A percentile compares a stretch with the other conserved stretches of the same genome.
Evolutionary conservation across 805 yeast genomes (phyloP).

Genomic region (Candida piceae): DNA sequence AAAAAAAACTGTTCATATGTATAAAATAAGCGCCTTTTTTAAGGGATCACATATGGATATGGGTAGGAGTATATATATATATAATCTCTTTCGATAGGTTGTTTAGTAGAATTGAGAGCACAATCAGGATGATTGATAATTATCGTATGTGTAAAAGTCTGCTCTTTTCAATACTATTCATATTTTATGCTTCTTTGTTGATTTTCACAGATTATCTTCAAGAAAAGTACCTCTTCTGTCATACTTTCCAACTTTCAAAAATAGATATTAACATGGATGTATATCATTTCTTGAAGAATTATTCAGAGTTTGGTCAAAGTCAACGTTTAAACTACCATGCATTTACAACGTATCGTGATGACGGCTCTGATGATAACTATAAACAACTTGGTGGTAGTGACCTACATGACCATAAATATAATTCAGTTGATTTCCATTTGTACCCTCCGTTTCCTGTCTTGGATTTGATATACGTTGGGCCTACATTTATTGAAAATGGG

Average conservation of each 20-base stretch:
- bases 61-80: too few relatives aligned
- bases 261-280: slow-evolving; percentile 20
- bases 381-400: too few relatives aligned
- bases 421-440: slow-evolving; percentile 14
- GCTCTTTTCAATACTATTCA: slow-evolving; percentile 16
- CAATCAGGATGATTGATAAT: slow-evolving; percentile 13
- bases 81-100: too few relatives aligned
- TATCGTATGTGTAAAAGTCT: slow-evolving; percentile 17
- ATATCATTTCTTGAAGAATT: slow-evolving; percentile 17
- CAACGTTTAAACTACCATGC: too few relatives aligned
- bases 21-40: too few relatives aligned
- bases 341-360: too few relatives aligned
- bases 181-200: slow-evolving; percentile 19
- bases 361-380: too few relatives aligned
- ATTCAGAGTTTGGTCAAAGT: slow-evolving; percentile 4
- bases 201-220: slow-evolving; percentile 26
- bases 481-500: slow-evolving; percentile 28
- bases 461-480: slow-evolving; percentile 23
- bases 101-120: too few relatives aligned
- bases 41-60: too few relatives aligned
- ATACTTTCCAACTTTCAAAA: slow-evolving; percentile 18
- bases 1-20: too few relatives aligned
- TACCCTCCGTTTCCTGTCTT: slow-evolving; percentile 24
- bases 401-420: too few relatives aligned
- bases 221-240: slow-evolving; percentile 23